These are phyloP conservation scores for Aspergillus flavus DNA, from an alignment of 2,329 filamentous ascomycete genomes.

Conservation along the genomic window DNA sequence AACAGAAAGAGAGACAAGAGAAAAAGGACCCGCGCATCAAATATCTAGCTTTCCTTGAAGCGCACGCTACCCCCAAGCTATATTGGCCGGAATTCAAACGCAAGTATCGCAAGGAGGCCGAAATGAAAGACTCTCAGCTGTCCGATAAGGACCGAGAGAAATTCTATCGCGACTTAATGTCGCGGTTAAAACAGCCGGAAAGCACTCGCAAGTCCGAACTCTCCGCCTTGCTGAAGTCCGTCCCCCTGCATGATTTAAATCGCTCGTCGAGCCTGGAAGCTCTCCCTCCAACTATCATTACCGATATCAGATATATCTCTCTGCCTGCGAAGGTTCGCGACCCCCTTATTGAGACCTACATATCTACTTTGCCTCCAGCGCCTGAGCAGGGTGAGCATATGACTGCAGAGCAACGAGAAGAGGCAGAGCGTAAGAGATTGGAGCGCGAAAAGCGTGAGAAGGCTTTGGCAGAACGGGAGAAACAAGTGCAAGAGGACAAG, in stretches of 20 bases:
- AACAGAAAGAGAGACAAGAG: conserved; percentile 72
- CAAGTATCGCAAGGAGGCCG: conserved; percentile 79
- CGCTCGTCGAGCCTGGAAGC: conserved; percentile 41
- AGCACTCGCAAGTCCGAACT: conserved; percentile 50
- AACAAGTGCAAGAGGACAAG: conserved; percentile 47
- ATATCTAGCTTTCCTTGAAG: conserved; percentile 79
- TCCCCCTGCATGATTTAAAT: conserved; percentile 43
- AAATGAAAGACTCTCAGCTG: conserved; percentile 61
- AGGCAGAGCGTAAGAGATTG: conserved; percentile 37
- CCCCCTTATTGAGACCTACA: conserved; percentile 46
- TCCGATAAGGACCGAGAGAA: conserved; percentile 54
- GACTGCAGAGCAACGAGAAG: conserved; percentile 42
- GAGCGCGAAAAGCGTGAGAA: conserved; percentile 49
- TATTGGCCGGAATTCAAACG: conserved; percentile 98
- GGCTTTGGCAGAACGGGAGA: conserved; percentile 47
- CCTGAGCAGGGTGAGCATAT: conserved; percentile 38
- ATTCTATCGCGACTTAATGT: conserved; percentile 51
- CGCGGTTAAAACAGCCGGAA: conserved; percentile 50
- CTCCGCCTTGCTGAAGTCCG: conserved; percentile 47
- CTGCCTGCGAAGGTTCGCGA: conserved; percentile 42
- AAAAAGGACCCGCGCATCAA: conserved; percentile 81
- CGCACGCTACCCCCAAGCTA: conserved; percentile 82
- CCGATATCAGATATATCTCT: conserved; percentile 49
- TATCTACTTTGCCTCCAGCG: conserved; percentile 44
- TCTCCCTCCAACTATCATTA: conserved; percentile 45